Conservation (phyloP, 306 rosid genomes). For the Vigna mungo region DNA sequence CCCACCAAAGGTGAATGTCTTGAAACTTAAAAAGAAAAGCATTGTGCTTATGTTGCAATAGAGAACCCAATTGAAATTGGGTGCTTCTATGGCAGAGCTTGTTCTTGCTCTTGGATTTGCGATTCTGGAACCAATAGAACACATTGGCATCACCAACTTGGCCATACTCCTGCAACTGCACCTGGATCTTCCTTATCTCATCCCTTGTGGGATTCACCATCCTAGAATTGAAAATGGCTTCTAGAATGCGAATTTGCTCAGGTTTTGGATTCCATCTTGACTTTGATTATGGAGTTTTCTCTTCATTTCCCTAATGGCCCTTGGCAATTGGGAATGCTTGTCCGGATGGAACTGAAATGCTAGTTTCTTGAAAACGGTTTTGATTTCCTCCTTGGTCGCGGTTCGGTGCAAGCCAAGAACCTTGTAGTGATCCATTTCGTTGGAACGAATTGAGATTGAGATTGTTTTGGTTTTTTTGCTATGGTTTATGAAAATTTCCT, state of each 20-base stretch:
- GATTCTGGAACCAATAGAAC: constrained; percentile 98
- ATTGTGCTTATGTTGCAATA: background rate
- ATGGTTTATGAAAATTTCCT: too few species aligned
- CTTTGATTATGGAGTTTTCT: constrained; percentile 78
- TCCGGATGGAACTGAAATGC: too few species aligned
- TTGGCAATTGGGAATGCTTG: too few species aligned
- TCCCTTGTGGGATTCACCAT: constrained; percentile 92
- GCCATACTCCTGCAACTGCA: constrained; percentile 85
- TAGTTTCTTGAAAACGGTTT: too few species aligned
- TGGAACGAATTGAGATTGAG: too few species aligned
- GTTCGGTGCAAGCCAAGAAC: too few species aligned
- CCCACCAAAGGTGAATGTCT: background rate
- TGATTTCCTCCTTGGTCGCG: too few species aligned
- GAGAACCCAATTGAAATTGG: background rate
- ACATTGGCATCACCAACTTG: constrained; percentile 96
- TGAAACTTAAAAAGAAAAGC: background rate
- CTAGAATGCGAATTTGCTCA: constrained; percentile 88
- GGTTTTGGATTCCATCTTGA: constrained; percentile 94
- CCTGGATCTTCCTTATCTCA: constrained; percentile 77
- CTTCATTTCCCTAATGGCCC: too few species aligned
- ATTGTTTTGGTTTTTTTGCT: too few species aligned
- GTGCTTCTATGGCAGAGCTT: constrained; percentile 49
- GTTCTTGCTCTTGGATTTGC: constrained; percentile 87
- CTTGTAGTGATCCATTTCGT: too few species aligned
- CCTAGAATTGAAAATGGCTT: constrained; percentile 88